Conservation (phyloP, 2,329 filamentous ascomycete species). For the Scopulariopsis brevicaulis region DNA sequence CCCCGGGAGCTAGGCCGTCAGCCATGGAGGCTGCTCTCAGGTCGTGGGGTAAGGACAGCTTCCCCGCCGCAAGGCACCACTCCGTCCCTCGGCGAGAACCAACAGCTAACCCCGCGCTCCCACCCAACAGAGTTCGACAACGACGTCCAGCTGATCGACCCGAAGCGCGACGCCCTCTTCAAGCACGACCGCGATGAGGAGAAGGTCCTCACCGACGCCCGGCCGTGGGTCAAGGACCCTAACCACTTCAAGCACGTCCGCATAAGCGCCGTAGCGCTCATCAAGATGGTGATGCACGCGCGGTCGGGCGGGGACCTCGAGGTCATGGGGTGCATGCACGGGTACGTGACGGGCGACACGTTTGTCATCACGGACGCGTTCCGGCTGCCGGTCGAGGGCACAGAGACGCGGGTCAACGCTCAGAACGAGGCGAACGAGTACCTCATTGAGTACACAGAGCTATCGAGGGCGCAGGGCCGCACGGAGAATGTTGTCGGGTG, state of each 20-base stretch:
- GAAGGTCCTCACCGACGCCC: slow-evolving; percentile 49
- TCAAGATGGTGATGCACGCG: slow-evolving; percentile 99
- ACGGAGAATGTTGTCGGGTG: slow-evolving; percentile 91
- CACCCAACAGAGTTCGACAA: slow-evolving; percentile 67
- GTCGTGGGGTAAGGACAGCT: slow-evolving; percentile 14
- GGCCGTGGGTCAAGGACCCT: slow-evolving; percentile 69
- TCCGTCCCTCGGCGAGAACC: neutral
- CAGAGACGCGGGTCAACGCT: slow-evolving; percentile 96
- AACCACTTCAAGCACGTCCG: slow-evolving; percentile 89
- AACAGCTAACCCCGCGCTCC: neutral
- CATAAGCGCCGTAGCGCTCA: slow-evolving; percentile 83
- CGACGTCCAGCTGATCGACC: slow-evolving; percentile 71
- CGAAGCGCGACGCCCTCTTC: slow-evolving; percentile 84
- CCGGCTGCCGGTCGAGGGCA: slow-evolving; percentile 88
- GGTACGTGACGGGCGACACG: slow-evolving; percentile 73
- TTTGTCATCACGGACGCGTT: slow-evolving; percentile 94
- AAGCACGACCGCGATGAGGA: slow-evolving; percentile 61
- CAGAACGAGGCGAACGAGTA: slow-evolving; percentile 96
- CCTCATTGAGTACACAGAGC: slow-evolving; percentile 74
- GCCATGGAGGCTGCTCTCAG: slow-evolving; percentile 16
- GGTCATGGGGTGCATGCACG: slow-evolving; percentile 97
- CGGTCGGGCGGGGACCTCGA: slow-evolving; percentile 87
- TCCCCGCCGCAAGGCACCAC: neutral
- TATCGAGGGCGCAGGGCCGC: slow-evolving; percentile 63
- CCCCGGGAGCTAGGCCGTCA: neutral